A percentile compares a stretch with the other conserved stretches of the same genome.
Conservation (phyloP, 2,329 filamentous ascomycete species). For the Fusarium piperis region DNA sequence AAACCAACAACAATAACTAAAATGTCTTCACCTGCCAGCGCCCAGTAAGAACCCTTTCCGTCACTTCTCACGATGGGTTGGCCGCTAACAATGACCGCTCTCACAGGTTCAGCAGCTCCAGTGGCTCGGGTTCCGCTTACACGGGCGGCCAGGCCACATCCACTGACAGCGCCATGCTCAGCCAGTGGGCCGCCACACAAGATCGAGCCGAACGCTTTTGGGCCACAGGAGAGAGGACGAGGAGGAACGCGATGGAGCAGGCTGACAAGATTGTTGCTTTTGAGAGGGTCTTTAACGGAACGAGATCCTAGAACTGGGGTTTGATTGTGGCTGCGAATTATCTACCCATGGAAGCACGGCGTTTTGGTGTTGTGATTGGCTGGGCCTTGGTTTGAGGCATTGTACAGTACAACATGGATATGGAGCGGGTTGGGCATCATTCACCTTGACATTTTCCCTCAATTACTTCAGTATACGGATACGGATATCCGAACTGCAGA, state of each 20-base stretch:
- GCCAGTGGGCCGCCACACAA: conserved; percentile 12
- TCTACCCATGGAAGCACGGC: conserved; percentile 14
- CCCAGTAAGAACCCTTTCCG: conserved; percentile 12
- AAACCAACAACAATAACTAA: conserved; percentile 1
- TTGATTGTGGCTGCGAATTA: conserved; percentile 15
- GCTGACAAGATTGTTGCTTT: conserved; percentile 23
- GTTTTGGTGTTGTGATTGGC: conserved; percentile 8
- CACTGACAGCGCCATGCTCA: conserved; percentile 10
- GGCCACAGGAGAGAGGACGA: conserved; percentile 19
- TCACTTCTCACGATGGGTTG: not conserved
- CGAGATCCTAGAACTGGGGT: not conserved
- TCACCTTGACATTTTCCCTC: not conserved
- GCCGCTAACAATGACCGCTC: not conserved
- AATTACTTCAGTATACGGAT: not conserved
- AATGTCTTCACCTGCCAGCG: conserved; percentile 21
- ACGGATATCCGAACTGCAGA: not conserved
- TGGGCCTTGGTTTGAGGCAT: not conserved
- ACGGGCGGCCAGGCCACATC: conserved; percentile 18
- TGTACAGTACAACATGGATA: conserved; percentile 29
- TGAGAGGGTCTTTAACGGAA: conserved; percentile 5
- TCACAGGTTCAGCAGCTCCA: conserved; percentile 16
- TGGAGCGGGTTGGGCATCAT: not conserved
- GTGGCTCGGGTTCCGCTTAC: conserved; percentile 26
- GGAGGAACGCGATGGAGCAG: conserved; percentile 8
- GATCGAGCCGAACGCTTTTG: conserved; percentile 25